Percentiles rank a stretch among this genome's conserved stretches.
phyloP scores from a whole-genome alignment of 1,139 yeast genomes.

The Pichia sp. region DNA sequence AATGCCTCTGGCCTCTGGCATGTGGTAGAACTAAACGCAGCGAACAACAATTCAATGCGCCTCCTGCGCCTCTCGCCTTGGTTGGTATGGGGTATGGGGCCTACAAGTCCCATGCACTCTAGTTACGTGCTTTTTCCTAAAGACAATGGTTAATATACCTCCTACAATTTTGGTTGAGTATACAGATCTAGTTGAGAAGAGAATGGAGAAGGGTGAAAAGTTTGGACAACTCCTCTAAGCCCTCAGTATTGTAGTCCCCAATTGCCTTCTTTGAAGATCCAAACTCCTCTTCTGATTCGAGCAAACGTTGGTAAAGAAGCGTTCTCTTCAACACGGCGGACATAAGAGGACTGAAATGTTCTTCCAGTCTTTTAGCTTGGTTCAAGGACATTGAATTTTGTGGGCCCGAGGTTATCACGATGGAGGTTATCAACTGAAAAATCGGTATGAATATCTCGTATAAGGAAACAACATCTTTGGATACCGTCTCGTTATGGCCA shows the following conservation, averaged over 20 bases:
- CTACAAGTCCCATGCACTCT: too few relatives aligned
- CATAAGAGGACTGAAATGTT: constrained; percentile 48
- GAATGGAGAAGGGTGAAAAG: background rate
- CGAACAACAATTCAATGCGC: too few relatives aligned
- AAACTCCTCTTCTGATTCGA: background rate
- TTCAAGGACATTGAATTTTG: constrained; percentile 58
- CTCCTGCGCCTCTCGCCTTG: too few relatives aligned
- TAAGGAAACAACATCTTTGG: constrained; percentile 35
- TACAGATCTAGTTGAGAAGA: background rate
- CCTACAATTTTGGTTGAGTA: too few relatives aligned
- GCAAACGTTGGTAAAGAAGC: constrained; percentile 32
- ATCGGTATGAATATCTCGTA: constrained; percentile 72
- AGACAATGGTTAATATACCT: too few relatives aligned
- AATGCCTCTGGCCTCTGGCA: too few relatives aligned
- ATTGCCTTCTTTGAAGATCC: background rate
- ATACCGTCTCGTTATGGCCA: background rate
- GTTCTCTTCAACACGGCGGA: constrained; percentile 70
- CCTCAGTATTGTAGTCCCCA: constrained; percentile 20
- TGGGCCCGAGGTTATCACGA: constrained; percentile 72
- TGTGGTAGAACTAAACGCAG: too few relatives aligned
- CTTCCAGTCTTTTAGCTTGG: constrained; percentile 47
- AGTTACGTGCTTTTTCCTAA: too few relatives aligned
- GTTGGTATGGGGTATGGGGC: too few relatives aligned
- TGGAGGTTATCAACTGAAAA: constrained; percentile 64
- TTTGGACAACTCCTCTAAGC: constrained; percentile 36